Percentiles rank a stretch among this genome's conserved stretches.
phyloP scores from a whole-genome alignment of 2,329 filamentous ascomycete genomes.

The Exophiala dermatitidis region DNA sequence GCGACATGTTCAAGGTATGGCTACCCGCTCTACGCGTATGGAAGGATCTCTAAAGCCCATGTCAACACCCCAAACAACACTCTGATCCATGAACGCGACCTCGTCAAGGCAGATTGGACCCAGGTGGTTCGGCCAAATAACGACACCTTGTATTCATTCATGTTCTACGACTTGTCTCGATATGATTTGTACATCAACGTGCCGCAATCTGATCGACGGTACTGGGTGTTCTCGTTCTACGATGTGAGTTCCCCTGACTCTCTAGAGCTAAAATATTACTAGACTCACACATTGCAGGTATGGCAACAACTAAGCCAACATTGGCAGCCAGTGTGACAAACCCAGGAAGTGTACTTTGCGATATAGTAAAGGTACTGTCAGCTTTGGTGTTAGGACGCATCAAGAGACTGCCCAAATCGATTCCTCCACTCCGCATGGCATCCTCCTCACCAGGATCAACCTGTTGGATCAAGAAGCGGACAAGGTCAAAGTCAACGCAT shows the following conservation, averaged over 20 bases:
- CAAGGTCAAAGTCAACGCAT: background rate
- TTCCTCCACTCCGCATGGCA: background rate
- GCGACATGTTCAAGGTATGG: background rate
- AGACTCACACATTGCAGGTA: background rate
- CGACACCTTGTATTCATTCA: background rate
- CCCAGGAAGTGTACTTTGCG: background rate
- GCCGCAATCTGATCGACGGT: background rate
- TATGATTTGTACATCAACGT: background rate
- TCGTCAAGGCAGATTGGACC: background rate
- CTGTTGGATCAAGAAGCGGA: background rate
- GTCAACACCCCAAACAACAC: conserved; percentile 10
- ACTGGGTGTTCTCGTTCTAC: background rate
- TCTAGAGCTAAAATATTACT: background rate
- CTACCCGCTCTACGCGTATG: background rate
- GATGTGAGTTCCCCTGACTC: background rate
- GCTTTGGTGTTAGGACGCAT: background rate
- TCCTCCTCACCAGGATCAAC: background rate
- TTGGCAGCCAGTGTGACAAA: background rate
- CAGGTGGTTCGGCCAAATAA: background rate
- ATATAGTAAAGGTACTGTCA: background rate
- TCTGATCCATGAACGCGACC: conserved; percentile 23
- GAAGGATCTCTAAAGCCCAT: background rate
- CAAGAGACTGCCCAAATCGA: background rate
- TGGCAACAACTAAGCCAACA: background rate
- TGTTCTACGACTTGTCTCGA: background rate